phyloP scores from a whole-genome alignment of 169 alveolate species.

The Pseudocohnilembus persalinus region DNA sequence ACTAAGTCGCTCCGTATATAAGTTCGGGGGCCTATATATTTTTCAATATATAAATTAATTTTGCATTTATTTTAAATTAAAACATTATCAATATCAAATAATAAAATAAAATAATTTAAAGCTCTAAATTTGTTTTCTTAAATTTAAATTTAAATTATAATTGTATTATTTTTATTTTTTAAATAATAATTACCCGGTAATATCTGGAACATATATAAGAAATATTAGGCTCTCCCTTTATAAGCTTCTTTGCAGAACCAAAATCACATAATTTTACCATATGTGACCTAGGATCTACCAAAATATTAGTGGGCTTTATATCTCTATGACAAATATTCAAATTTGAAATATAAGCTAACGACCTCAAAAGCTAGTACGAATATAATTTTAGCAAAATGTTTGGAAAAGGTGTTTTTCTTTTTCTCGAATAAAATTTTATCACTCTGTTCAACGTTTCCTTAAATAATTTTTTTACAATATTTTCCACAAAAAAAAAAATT shows the following conservation, averaged over 20 bases:
- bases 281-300: conserved; percentile 64
- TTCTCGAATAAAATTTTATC: conserved; percentile 35
- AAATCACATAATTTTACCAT: conserved; percentile 67
- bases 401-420: conserved; percentile 45
- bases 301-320: conserved; percentile 97
- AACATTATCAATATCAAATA: no score
- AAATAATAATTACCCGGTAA: neutral
- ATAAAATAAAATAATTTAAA: no score
- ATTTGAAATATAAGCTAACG: conserved; percentile 66
- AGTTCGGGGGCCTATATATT: conserved; percentile 58
- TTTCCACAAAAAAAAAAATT: no score
- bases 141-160: conserved; percentile 14
- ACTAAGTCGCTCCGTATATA: conserved; percentile 24
- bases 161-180: neutral
- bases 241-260: conserved; percentile 73
- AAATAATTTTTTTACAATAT: no score
- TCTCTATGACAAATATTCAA: conserved; percentile 94
- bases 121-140: no score
- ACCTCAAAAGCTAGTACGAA: conserved; percentile 59
- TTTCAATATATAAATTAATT: no score
- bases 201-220: conserved; percentile 53
- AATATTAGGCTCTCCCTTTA: conserved; percentile 39
- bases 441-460: conserved; percentile 51
- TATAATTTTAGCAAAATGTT: conserved; percentile 56
- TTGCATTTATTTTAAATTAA: no score